Evolutionary conservation across 768 basidiomycete genomes (phyloP).

Genomic region (Psilocybe cubensis): DNA sequence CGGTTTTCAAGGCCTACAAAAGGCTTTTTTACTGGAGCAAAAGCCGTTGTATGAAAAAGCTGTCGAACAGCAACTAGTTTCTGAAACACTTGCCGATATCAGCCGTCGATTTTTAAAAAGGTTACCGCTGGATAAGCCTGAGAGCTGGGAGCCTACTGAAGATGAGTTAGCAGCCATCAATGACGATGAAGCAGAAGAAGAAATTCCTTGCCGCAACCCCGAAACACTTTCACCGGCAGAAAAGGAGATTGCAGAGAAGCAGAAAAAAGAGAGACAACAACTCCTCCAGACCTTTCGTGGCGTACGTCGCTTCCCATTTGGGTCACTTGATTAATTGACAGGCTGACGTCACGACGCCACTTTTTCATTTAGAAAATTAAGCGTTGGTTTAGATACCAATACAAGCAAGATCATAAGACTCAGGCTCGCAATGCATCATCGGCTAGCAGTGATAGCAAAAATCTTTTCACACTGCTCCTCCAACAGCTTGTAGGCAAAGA

Average conservation of each 20-base stretch:
- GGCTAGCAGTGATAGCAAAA: not conserved
- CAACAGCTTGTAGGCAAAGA: not conserved
- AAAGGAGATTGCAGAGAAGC: not conserved
- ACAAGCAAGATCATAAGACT: not conserved
- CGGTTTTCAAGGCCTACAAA: not conserved
- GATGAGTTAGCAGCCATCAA: conserved; percentile 4
- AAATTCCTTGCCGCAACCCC: not conserved
- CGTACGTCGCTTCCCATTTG: not conserved
- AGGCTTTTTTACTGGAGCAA: not conserved
- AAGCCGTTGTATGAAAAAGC: not conserved
- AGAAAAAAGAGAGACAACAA: not conserved
- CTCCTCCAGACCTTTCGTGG: not conserved
- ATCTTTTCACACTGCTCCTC: not conserved
- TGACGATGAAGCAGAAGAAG: conserved; percentile 4
- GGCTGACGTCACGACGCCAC: not conserved
- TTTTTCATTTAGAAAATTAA: not conserved
- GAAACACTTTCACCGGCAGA: not conserved
- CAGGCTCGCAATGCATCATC: too few species aligned
- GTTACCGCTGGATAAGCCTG: not conserved
- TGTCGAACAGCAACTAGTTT: not conserved
- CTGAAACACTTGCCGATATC: not conserved
- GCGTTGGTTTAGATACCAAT: not conserved
- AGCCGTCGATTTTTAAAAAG: not conserved
- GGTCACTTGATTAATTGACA: not conserved
- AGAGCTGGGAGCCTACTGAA: not conserved